A percentile compares a stretch with the other conserved stretches of the same genome.
Evolutionary conservation across 345 rosid genomes (phyloP).

Genomic region (Eucalyptus sp.): DNA sequence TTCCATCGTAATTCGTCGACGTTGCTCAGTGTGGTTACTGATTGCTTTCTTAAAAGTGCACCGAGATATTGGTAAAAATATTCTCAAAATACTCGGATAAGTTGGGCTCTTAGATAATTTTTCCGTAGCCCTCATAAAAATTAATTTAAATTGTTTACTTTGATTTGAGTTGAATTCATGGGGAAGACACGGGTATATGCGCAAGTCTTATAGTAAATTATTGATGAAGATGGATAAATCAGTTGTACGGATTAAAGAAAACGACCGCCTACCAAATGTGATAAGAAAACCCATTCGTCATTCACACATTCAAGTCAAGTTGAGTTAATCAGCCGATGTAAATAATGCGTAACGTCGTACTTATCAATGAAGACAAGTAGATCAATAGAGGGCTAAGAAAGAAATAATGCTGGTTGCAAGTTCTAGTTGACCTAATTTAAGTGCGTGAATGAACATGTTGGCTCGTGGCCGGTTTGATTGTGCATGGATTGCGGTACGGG

Average conservation of each 20-base stretch:
- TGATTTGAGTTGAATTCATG: not conserved
- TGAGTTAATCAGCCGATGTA: not conserved
- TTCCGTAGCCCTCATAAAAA: not conserved
- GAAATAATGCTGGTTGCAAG: not conserved
- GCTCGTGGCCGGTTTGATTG: not conserved
- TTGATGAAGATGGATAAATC: not conserved
- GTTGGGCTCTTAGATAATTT: not conserved
- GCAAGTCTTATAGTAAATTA: not conserved
- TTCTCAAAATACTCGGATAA: not conserved
- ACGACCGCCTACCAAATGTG: rapidly evolving
- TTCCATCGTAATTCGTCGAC: not conserved
- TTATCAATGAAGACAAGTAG: not conserved
- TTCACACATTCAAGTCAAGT: not conserved
- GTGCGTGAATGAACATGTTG: not conserved
- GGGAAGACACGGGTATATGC: not conserved
- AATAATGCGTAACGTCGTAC: not conserved
- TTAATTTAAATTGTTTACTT: not conserved
- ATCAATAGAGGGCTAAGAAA: not conserved
- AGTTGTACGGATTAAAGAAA: not conserved
- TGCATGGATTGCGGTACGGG: not conserved
- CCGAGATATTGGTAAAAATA: not conserved
- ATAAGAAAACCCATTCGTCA: not conserved
- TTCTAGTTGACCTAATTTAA: not conserved
- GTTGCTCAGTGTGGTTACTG: not conserved
- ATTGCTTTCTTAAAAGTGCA: not conserved